Evolutionary conservation across 164 flowering plant genomes (phyloP).

Genomic region (Houttuynia cordata): DNA sequence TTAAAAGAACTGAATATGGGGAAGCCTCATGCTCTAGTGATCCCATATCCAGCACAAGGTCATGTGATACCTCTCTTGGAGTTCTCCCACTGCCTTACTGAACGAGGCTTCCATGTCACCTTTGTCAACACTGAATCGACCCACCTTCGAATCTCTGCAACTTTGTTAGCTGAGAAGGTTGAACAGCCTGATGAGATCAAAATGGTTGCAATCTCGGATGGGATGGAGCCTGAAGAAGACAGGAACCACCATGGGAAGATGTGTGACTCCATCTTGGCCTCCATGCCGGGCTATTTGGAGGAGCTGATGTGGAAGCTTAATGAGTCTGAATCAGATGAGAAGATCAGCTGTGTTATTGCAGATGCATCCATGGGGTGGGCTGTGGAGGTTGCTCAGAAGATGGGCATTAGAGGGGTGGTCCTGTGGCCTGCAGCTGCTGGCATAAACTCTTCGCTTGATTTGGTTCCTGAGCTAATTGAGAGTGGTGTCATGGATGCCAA

Average conservation of each 20-base stretch:
- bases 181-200: background rate
- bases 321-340: background rate
- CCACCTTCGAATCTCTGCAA: background rate
- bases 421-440: slow-evolving; percentile 7
- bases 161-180: background rate
- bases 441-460: background rate
- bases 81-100: slow-evolving; percentile 15
- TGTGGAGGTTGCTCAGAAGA: slow-evolving; percentile 6
- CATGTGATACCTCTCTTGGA: slow-evolving; percentile 20
- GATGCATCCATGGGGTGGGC: slow-evolving; percentile 7
- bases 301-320: slow-evolving; percentile 6
- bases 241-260: slow-evolving; percentile 1
- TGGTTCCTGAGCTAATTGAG: no score
- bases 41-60: slow-evolving; percentile 19
- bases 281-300: slow-evolving; percentile 4
- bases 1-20: slow-evolving; percentile 11
- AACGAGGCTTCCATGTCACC: slow-evolving; percentile 16
- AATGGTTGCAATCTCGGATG: slow-evolving; percentile 13
- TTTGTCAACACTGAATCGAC: slow-evolving; percentile 10
- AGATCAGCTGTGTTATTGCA: slow-evolving; percentile 10
- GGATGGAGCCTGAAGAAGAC: slow-evolving; percentile 6
- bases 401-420: slow-evolving; percentile 8
- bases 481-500: no score
- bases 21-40: slow-evolving; percentile 12
- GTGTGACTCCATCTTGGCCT: background rate